Evolutionary conservation across 2,329 filamentous ascomycete genomes (phyloP), one percentile per base, ranked within the genome.

Genomic region (Colletotrichum tamarilloi): DNA sequence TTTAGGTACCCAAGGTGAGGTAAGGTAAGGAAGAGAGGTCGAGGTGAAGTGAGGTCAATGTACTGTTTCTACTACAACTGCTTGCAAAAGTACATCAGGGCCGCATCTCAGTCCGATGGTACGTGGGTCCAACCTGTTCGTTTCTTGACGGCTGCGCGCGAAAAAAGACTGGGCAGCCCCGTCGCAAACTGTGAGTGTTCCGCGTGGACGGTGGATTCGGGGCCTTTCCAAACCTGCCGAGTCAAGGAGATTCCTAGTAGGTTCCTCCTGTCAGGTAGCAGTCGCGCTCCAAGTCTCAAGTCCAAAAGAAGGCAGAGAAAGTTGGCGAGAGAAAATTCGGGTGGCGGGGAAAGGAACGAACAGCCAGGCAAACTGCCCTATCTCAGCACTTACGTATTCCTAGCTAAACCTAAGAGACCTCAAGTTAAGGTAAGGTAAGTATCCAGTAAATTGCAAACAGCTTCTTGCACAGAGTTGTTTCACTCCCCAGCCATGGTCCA

Each of bases 321-420:
- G 22, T 60, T 66, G 71, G 71, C 71, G 7, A n/a, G 8, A n/a
- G 42, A 49, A 49, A 49, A 49, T 49, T 49, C 42, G 42, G 42
- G 42, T 49, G 42, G 42, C 42, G 42, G 42, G 42, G 42, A 49
- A 49, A n/a, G 7, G 42, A 49, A n/a, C 42, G 42, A 49, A 49
- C 19, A 49, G 16, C 38, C 38, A 42, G 42, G 42, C 42, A 49
- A 22, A 49, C 8, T 4, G 42, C 42, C 42, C 42, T 49, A 11
- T 19, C 32, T 35, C 11, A 35, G 32, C 32, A 35, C 42, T 49
- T n/a, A 49, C 42, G 42, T 42, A 19, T 42, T 19, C 38, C 38
- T 42, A 5, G 16, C 38, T 12, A 16, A 42, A 42, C 38, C 14
- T 7, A 35, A 32, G 30, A 9, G 30, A 32, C 32, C 32, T 32